phyloP scores from a whole-genome alignment of 768 basidiomycete genomes.

The Podaxis carcinomalis region DNA sequence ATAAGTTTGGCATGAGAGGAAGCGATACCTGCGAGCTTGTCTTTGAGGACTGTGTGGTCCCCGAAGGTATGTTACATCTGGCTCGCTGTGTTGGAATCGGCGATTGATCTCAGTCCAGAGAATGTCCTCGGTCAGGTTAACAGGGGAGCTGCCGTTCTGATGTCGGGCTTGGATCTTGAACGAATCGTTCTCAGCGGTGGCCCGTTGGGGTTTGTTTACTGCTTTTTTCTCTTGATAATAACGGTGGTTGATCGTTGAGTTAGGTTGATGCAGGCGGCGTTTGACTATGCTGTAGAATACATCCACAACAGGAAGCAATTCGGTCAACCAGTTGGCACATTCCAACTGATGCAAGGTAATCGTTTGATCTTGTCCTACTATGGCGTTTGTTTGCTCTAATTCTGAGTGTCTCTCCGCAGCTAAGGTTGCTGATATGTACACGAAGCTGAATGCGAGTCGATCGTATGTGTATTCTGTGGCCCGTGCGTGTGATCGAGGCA shows the following conservation, averaged over 20 bases:
- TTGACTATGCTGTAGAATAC: constrained; percentile 84
- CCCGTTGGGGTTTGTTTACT: constrained; percentile 66
- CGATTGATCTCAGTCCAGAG: constrained; percentile 37
- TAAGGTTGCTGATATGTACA: constrained; percentile 93
- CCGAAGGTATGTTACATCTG: constrained; percentile 54
- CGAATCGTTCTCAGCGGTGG: constrained; percentile 90
- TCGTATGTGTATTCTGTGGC: constrained; percentile 94
- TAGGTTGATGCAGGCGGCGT: constrained; percentile 91
- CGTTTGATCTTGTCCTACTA: constrained; percentile 11
- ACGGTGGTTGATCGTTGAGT: constrained; percentile 11
- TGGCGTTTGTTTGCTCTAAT: constrained; percentile 10
- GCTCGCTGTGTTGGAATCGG: neutral
- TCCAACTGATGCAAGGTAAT: constrained; percentile 94
- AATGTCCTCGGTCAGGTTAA: constrained; percentile 81
- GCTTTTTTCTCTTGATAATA: neutral
- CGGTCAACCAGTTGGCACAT: constrained; percentile 79
- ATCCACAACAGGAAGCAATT: constrained; percentile 95
- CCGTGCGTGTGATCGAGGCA: constrained; percentile 77
- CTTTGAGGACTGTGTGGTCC: constrained; percentile 87
- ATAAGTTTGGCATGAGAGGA: constrained; percentile 96
- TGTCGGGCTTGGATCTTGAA: constrained; percentile 93
- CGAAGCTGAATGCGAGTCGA: constrained; percentile 82
- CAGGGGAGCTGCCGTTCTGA: constrained; percentile 81
- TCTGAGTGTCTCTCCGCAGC: constrained; percentile 29
- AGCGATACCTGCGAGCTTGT: constrained; percentile 93